A percentile compares a stretch with the other conserved stretches of the same genome.
Evolutionary conservation across 164 flowering plant species (phyloP).

Genomic region (Euptelea pleiosperma): DNA sequence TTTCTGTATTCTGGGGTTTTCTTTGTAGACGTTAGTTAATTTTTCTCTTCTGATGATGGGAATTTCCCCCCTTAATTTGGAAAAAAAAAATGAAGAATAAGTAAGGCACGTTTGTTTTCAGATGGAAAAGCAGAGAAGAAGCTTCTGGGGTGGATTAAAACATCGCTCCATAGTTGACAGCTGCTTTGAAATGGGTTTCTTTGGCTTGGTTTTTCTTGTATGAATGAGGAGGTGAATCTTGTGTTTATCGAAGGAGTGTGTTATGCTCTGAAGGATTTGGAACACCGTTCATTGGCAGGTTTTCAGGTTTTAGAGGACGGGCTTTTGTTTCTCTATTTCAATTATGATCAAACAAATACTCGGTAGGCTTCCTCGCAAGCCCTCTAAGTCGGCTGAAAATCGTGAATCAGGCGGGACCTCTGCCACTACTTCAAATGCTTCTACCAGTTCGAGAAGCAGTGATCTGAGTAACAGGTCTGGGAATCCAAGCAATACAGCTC

Average conservation of each 20-base stretch:
- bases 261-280: constrained; percentile 15
- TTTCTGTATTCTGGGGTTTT: constrained; percentile 13
- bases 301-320: constrained; percentile 9
- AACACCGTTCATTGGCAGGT: background rate
- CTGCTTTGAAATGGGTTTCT: constrained; percentile 11
- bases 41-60: constrained; percentile 10
- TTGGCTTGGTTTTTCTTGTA: constrained; percentile 4
- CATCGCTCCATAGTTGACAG: background rate
- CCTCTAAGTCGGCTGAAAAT: constrained; percentile 44
- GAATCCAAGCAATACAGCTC: constrained; percentile 17
- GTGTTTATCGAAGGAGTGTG: constrained; percentile 9
- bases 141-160: constrained; percentile 2
- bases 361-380: constrained; percentile 56
- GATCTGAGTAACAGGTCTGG: constrained; percentile 27
- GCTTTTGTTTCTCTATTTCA: constrained; percentile 6
- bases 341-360: constrained; percentile 57
- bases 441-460: constrained; percentile 33
- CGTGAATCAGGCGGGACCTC: constrained; percentile 23
- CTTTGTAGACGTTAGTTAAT: constrained; percentile 7
- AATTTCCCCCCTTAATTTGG: constrained; percentile 3
- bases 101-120: background rate
- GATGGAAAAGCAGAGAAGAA: constrained; percentile 7
- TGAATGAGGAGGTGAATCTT: constrained; percentile 3
- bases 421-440: constrained; percentile 17
- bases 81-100: background rate